A percentile compares a stretch with the other conserved stretches of the same genome.
Conservation (phyloP, 2,329 filamentous ascomycete genomes). For the Bipolaris zeicola region DNA sequence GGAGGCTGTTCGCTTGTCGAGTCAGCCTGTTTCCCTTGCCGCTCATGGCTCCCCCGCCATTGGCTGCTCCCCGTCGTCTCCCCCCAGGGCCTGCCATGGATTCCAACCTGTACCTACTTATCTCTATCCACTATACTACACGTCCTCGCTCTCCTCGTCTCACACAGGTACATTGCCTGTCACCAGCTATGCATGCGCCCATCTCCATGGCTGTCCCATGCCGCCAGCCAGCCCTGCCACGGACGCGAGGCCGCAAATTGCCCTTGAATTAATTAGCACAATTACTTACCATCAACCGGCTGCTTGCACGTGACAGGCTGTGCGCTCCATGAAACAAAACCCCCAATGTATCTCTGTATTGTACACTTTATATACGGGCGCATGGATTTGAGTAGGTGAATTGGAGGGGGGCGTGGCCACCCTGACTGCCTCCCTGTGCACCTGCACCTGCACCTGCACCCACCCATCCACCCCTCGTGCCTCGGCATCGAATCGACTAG, state of each 20-base stretch:
- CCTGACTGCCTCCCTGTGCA: no score
- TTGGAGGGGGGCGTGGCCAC: no score
- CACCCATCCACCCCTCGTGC: background rate
- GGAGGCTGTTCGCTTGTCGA: conserved; percentile 20
- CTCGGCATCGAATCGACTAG: background rate
- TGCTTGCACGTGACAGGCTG: background rate
- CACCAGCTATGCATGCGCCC: background rate
- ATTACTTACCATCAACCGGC: conserved; percentile 1
- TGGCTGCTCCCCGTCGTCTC: conserved; percentile 30
- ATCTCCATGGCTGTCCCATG: conserved; percentile 8
- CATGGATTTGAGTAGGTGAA: no score
- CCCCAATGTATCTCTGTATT: no score
- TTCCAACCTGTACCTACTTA: no score
- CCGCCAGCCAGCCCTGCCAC: background rate
- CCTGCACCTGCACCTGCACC: no score
- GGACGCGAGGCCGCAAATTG: conserved; percentile 1
- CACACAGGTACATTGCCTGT: conserved; percentile 23
- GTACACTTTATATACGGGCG: no score
- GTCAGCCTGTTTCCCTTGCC: conserved; percentile 20
- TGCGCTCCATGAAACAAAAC: no score
- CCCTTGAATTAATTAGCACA: background rate
- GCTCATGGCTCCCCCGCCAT: conserved; percentile 27
- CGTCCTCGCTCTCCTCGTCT: conserved; percentile 13
- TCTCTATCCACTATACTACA: no score
- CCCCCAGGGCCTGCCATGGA: conserved; percentile 2